Evolutionary conservation across 768 basidiomycete species (phyloP).

Genomic region (Tricholoma bakamatsutake): DNA sequence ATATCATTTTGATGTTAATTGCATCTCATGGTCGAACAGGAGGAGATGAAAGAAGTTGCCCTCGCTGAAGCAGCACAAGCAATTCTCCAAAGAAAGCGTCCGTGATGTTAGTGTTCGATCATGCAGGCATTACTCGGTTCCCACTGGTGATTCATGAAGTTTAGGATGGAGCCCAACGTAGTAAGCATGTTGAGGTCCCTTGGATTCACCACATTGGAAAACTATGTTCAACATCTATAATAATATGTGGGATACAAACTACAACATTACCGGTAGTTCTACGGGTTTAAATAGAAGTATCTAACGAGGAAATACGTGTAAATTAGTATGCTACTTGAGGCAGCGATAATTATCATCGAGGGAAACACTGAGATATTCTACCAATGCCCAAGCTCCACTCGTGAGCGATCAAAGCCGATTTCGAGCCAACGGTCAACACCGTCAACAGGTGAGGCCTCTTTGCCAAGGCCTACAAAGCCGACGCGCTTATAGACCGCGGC

Average conservation of each 20-base stretch:
- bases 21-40: conserved; percentile 17
- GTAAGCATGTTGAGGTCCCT: neutral
- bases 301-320: neutral
- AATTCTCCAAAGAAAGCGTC: conserved; percentile 15
- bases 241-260: neutral
- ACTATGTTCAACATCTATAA: neutral
- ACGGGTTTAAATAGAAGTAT: neutral
- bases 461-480: conserved; percentile 55
- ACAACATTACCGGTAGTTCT: neutral
- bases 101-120: neutral
- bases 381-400: conserved; percentile 62
- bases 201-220: neutral
- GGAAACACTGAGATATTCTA: conserved; percentile 21
- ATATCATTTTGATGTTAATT: neutral
- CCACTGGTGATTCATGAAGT: neutral
- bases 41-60: conserved; percentile 32
- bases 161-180: neutral
- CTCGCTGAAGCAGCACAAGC: conserved; percentile 37
- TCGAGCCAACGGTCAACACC: conserved; percentile 52
- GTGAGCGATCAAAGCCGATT: conserved; percentile 48
- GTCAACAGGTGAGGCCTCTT: conserved; percentile 25
- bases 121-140: neutral
- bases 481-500: conserved; percentile 55
- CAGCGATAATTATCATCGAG: neutral
- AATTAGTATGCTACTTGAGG: neutral